phyloP scores from a whole-genome alignment of 441 rosid species.

The Omphalea diandra region DNA sequence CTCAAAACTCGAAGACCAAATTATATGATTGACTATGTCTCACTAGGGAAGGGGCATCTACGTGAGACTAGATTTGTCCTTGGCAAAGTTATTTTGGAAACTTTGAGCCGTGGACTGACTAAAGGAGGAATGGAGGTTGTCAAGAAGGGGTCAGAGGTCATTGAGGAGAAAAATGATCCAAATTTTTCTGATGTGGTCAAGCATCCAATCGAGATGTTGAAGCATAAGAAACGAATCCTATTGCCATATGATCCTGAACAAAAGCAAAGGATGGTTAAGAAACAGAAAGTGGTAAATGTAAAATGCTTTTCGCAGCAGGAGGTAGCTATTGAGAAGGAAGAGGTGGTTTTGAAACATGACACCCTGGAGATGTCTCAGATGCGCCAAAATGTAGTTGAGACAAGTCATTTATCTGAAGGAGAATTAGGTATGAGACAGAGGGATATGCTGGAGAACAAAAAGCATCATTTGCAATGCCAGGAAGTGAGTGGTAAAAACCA shows the following conservation, averaged over 20 bases:
- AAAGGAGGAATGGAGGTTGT: constrained; percentile 26
- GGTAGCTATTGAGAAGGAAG: constrained; percentile 10
- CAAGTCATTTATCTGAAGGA: not conserved
- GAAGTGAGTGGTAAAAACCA: constrained; percentile 6
- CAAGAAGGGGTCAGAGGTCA: too few species aligned
- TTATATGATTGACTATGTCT: constrained; percentile 37
- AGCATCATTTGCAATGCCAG: constrained; percentile 6
- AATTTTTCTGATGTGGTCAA: constrained; percentile 20
- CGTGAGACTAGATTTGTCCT: constrained; percentile 67
- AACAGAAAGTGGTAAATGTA: constrained; percentile 25
- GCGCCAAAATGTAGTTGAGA: constrained; percentile 8
- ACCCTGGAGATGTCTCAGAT: constrained; percentile 16
- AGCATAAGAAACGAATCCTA: constrained; percentile 19
- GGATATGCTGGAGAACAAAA: constrained; percentile 13
- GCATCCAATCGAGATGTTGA: constrained; percentile 17
- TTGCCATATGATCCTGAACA: constrained; percentile 22
- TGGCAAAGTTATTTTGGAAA: constrained; percentile 74
- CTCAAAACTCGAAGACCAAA: constrained; percentile 35
- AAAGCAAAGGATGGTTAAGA: constrained; percentile 30
- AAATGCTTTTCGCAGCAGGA: constrained; percentile 15
- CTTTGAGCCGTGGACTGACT: constrained; percentile 44
- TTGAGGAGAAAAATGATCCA: constrained; percentile 16
- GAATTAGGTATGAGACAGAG: constrained; percentile 18
- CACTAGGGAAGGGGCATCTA: constrained; percentile 56
- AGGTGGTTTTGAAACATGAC: constrained; percentile 13